Percentiles rank a stretch among this genome's conserved stretches.
These are phyloP conservation scores for Leonotis leonurus DNA, from an alignment of 257 asterid genomes.

Conservation along the genomic window DNA sequence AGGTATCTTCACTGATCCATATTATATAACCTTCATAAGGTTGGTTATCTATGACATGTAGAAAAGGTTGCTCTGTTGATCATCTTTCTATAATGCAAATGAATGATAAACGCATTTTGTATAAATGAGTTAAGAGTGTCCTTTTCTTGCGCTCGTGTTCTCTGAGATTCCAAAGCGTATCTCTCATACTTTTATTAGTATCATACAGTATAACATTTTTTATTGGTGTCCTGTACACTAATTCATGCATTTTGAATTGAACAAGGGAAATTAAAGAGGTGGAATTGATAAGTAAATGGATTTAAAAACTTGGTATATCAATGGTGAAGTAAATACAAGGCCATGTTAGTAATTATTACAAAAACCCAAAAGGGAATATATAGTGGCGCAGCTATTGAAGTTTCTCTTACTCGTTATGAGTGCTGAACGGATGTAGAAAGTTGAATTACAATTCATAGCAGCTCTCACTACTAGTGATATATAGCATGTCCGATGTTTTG, in stretches of 20 bases:
- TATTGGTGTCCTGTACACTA: neutral
- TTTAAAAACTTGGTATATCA: neutral
- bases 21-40: neutral
- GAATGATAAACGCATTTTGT: neutral
- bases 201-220: neutral
- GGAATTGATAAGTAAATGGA: neutral
- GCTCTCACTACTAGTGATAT: too few relatives aligned
- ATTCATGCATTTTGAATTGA: neutral
- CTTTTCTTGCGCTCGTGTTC: neutral
- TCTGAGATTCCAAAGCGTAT: too few relatives aligned
- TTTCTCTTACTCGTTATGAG: too few relatives aligned
- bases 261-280: neutral
- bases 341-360: neutral
- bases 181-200: neutral
- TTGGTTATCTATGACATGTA: neutral
- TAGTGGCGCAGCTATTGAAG: too few relatives aligned
- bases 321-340: neutral
- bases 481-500: too few relatives aligned
- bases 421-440: too few relatives aligned
- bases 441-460: too few relatives aligned
- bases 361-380: too few relatives aligned
- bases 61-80: neutral
- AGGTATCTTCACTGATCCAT: slow-evolving; percentile 38
- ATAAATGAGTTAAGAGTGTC: neutral
- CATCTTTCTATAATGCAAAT: neutral